Conservation (phyloP, 202 grass and related monocot genomes). For the Panicum virgatum region DNA sequence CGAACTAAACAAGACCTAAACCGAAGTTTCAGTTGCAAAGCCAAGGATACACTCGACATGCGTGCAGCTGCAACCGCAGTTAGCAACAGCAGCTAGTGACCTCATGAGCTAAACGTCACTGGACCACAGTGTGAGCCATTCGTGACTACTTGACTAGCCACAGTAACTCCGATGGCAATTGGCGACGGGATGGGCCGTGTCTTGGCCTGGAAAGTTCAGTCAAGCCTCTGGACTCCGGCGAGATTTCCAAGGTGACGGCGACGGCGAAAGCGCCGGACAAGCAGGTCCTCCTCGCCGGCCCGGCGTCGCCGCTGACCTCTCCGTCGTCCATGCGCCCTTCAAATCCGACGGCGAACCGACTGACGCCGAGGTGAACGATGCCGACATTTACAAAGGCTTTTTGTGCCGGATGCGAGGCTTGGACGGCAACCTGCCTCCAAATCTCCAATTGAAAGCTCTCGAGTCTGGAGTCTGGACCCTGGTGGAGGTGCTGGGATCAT, state of each 20-base stretch:
- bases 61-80: not conserved
- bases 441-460: slow-evolving; percentile 23
- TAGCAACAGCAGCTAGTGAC: not conserved
- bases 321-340: slow-evolving; percentile 10
- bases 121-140: not conserved
- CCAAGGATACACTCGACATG: too few relatives aligned
- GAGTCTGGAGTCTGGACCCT: not conserved
- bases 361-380: not conserved
- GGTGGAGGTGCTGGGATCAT: not conserved
- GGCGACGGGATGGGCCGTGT: too few relatives aligned
- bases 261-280: slow-evolving; percentile 2
- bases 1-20: too few relatives aligned
- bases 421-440: not conserved
- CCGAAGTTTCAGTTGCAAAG: not conserved
- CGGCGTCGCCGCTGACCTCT: slow-evolving; percentile 15
- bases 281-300: not conserved
- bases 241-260: not conserved
- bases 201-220: too few relatives aligned
- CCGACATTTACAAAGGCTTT: not conserved
- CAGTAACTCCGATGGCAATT: too few relatives aligned
- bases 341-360: not conserved
- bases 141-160: too few relatives aligned
- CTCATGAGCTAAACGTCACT: not conserved
- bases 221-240: not conserved
- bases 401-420: not conserved